Conservation (phyloP, 805 yeast genomes). For the Wickerhamomyces strasburgensis region DNA sequence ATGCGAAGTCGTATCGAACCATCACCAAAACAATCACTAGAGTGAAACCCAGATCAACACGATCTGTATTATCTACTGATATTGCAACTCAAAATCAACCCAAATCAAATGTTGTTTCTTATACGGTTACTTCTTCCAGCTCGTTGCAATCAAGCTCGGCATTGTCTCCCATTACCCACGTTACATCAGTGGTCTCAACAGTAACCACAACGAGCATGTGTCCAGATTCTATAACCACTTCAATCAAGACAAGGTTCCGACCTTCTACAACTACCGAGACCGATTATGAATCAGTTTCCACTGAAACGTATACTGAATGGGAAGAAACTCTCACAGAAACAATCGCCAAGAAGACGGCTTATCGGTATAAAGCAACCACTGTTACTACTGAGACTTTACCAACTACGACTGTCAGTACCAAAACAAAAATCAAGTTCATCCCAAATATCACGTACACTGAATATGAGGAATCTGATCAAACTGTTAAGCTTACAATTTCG, state of each 20-base stretch:
- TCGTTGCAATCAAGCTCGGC: too few species aligned
- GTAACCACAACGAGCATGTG: slow-evolving; percentile 6
- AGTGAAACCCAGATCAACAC: background rate
- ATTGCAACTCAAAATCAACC: too few species aligned
- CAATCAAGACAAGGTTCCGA: slow-evolving; percentile 16
- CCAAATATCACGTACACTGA: slow-evolving; percentile 24
- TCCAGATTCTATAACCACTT: background rate
- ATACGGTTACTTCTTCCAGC: slow-evolving; percentile 28
- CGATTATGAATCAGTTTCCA: slow-evolving; percentile 14
- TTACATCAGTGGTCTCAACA: too few species aligned
- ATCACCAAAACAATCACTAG: slow-evolving; percentile 4
- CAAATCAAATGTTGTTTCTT: background rate
- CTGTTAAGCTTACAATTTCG: slow-evolving; percentile 18
- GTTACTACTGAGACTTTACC: slow-evolving; percentile 14
- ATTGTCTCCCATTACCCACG: too few species aligned
- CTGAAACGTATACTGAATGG: slow-evolving; percentile 14
- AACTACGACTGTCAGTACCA: slow-evolving; percentile 9
- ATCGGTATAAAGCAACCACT: slow-evolving; percentile 14
- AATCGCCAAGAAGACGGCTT: slow-evolving; percentile 18
- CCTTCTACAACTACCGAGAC: slow-evolving; percentile 19
- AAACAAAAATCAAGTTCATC: slow-evolving; percentile 14
- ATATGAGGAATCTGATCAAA: slow-evolving; percentile 24
- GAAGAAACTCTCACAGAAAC: slow-evolving; percentile 16
- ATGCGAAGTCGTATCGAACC: slow-evolving; percentile 6
- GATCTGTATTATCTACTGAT: too few species aligned